These are phyloP conservation scores for Chrysoporthe cubensis DNA, from an alignment of 2,329 filamentous ascomycete genomes.

Conservation along the genomic window DNA sequence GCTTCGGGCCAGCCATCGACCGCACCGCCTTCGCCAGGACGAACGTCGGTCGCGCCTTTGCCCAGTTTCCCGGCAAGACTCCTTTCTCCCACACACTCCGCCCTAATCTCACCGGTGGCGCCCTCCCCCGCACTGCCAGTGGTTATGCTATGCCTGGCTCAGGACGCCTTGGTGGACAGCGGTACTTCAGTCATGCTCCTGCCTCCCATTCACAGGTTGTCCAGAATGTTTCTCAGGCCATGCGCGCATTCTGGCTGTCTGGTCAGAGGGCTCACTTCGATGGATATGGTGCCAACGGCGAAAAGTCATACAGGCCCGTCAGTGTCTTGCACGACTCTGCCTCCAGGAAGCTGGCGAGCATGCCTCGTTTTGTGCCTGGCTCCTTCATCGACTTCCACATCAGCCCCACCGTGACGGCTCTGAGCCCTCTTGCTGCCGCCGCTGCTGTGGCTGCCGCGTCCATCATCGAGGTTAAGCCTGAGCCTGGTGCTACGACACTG, in stretches of 20 bases:
- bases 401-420: slow-evolving; percentile 86
- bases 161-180: slow-evolving; percentile 69
- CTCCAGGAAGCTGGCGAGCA: slow-evolving; percentile 65
- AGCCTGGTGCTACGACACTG: slow-evolving; percentile 61
- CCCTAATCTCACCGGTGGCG: slow-evolving; percentile 88
- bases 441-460: slow-evolving; percentile 56
- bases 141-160: slow-evolving; percentile 79
- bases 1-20: slow-evolving; percentile 45
- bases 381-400: slow-evolving; percentile 88
- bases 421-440: slow-evolving; percentile 69
- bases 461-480: slow-evolving; percentile 45
- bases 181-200: slow-evolving; percentile 90
- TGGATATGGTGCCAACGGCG: slow-evolving; percentile 72
- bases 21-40: slow-evolving; percentile 55
- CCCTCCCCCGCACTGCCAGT: slow-evolving; percentile 80
- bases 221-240: slow-evolving; percentile 91
- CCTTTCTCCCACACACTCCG: slow-evolving; percentile 89
- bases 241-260: slow-evolving; percentile 89
- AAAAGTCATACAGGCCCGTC: slow-evolving; percentile 80
- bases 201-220: slow-evolving; percentile 87
- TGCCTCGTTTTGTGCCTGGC: slow-evolving; percentile 64
- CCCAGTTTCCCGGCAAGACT: slow-evolving; percentile 71
- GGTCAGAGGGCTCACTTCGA: slow-evolving; percentile 89
- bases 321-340: slow-evolving; percentile 75
- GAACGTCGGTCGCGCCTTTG: slow-evolving; percentile 54